Evolutionary conservation across 306 rosid species (phyloP).

Genomic region (cucumber (Cucumis sativus)): Cucumber_9930_V3 NC_026657.2:27665001-27665500

Average conservation of each 20-base stretch:
- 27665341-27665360: slow-evolving; percentile 84
- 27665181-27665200: neutral
- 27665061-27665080: neutral
- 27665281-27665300: slow-evolving; percentile 86
- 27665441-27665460: slow-evolving; percentile 97
- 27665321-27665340: slow-evolving; percentile 94
- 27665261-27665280: slow-evolving; percentile 63
- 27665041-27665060: neutral
- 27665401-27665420: neutral
- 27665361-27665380: slow-evolving; percentile 28
- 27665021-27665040: neutral
- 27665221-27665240: neutral
- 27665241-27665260: slow-evolving; percentile 60
- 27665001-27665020: slow-evolving; percentile 1
- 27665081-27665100: slow-evolving; percentile 63
- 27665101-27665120: slow-evolving; percentile 83
- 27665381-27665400: neutral
- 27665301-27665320: slow-evolving; percentile 81
- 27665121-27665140: slow-evolving; percentile 64
- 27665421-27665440: slow-evolving; percentile 10
- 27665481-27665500: slow-evolving; percentile 82
- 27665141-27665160: slow-evolving; percentile 96
- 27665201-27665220: neutral
- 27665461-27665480: slow-evolving; percentile 96
- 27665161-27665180: slow-evolving; percentile 88